Evolutionary conservation across 495 filamentous ascomycete species (phyloP).

Genomic region (Pyrenula aspistea): DNA sequence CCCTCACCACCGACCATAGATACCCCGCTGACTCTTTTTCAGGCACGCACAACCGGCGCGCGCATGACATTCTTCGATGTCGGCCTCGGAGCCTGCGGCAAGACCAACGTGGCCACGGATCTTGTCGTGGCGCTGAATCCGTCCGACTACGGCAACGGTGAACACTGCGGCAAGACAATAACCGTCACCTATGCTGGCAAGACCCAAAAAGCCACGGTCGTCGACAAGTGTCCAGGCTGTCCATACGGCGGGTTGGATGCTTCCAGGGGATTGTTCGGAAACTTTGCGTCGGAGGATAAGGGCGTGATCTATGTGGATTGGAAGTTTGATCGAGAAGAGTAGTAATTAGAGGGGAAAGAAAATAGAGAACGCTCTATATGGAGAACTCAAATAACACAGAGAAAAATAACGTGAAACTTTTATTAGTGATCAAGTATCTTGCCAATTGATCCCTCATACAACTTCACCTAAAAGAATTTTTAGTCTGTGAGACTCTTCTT

Average conservation of each 20-base stretch:
- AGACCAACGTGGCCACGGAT: not conserved
- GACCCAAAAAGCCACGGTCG: constrained; percentile 40
- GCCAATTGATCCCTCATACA: too few relatives aligned
- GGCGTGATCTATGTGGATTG: constrained; percentile 18
- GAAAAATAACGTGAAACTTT: too few relatives aligned
- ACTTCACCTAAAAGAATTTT: too few relatives aligned
- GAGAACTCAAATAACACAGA: too few relatives aligned
- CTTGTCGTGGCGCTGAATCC: not conserved
- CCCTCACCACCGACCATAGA: not conserved
- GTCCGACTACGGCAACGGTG: not conserved
- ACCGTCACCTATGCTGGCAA: constrained; percentile 46
- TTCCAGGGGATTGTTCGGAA: constrained; percentile 28
- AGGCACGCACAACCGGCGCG: not conserved
- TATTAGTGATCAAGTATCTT: too few relatives aligned
- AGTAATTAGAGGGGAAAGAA: too few relatives aligned
- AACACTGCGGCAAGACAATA: constrained; percentile 53
- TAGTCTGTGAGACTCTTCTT: too few relatives aligned
- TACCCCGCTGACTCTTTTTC: not conserved
- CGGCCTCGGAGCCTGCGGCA: not conserved
- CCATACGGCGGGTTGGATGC: constrained; percentile 29
- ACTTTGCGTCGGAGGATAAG: constrained; percentile 15
- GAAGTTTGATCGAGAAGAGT: not conserved
- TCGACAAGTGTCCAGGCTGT: constrained; percentile 71
- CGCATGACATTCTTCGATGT: not conserved
- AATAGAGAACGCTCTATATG: too few relatives aligned